Conservation (phyloP, 2,329 filamentous ascomycete species). For the Rachicladosporium sp. region DNA sequence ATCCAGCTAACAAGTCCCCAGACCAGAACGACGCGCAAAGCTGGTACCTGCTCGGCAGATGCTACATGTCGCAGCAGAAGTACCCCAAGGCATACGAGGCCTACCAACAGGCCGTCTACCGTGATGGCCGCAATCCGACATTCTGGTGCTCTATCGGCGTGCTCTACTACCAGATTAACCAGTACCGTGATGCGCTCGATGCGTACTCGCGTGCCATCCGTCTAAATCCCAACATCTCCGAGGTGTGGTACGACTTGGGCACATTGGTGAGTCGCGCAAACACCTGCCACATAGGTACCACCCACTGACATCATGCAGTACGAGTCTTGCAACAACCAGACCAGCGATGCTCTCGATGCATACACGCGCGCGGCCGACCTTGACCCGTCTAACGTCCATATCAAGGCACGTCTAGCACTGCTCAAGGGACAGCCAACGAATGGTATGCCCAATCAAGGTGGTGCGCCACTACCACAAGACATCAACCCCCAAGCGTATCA, state of each 20-base stretch:
- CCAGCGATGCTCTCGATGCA: conserved; percentile 86
- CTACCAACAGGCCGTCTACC: conserved; percentile 96
- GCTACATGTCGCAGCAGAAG: conserved; percentile 99
- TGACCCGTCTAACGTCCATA: conserved; percentile 84
- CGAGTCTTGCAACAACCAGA: conserved; percentile 98
- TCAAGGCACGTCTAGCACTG: conserved; percentile 85
- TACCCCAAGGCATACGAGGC: conserved; percentile 98
- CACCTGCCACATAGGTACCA: conserved; percentile 12
- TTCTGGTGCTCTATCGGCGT: conserved; percentile 99
- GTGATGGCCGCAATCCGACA: conserved; percentile 91
- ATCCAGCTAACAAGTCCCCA: conserved; percentile 27
- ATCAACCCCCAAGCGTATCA: conserved; percentile 94
- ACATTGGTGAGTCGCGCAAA: conserved; percentile 59
- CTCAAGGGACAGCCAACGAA: conserved; percentile 64
- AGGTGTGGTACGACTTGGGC: conserved; percentile 97
- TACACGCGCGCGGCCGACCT: conserved; percentile 91
- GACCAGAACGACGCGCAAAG: conserved; percentile 93
- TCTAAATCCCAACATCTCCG: conserved; percentile 93
- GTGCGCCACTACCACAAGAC: conserved; percentile 82
- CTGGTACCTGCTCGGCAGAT: conserved; percentile 94
- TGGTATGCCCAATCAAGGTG: conserved; percentile 57
- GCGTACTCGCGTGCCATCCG: conserved; percentile 95
- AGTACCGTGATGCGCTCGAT: conserved; percentile 94
- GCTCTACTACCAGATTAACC: conserved; percentile 98
- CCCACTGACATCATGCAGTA: conserved; percentile 45